Evolutionary conservation across 768 basidiomycete genomes (phyloP), one percentile per base, ranked within the genome.

Genomic region (Nevesoporus exiguus): DNA sequence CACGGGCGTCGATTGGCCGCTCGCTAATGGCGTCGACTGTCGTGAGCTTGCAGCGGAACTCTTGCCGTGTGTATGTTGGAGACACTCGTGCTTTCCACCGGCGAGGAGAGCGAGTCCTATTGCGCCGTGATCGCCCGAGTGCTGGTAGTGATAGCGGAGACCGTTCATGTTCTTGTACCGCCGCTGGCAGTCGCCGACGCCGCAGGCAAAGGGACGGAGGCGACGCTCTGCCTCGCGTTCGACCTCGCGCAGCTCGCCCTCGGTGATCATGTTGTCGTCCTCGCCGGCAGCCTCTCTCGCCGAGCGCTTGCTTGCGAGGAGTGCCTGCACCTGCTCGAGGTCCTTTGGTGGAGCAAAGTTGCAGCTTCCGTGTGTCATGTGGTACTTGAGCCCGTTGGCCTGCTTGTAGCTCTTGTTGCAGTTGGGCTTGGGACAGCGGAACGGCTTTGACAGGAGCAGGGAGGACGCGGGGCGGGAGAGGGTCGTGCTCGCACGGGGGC

Each of bases 141-240:
- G 96, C 71, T 94, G 90, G 68, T 98, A 98, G 72, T 98, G 96
- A 59, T 98, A 98, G 64, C 90, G 74, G 57, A 98, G 74, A 0
- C 96, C 96, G 70, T 98, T 98, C 94, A 98, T 96, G 68, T 99
- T 98, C 81, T 98, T 94, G 76, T 98, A 98, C 66, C 95, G 72
- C 66, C 95, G 81, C 68, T 81, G 79, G 63, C 90, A 91, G 60
- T 90, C 88, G 19, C 90, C 89, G 6, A 95, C 88, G 7, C 90
- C 87, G 61, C 94, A 98, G 0, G 90, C 89, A 66, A 90, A 98
- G 3, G 94, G 94, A 36, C 90, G 74, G 49, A 90, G 73, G 11
- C 88, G 74, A 53, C 85, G 79, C 73, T 95, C 93, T 0, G 92
- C 93, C 72, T 96, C 93, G 47, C 83, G 79, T 67, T 93, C 86